Base-by-base conservation (phyloP, 2,329 filamentous ascomycete genomes). In the Beauveria rudraprayagi region DNA sequence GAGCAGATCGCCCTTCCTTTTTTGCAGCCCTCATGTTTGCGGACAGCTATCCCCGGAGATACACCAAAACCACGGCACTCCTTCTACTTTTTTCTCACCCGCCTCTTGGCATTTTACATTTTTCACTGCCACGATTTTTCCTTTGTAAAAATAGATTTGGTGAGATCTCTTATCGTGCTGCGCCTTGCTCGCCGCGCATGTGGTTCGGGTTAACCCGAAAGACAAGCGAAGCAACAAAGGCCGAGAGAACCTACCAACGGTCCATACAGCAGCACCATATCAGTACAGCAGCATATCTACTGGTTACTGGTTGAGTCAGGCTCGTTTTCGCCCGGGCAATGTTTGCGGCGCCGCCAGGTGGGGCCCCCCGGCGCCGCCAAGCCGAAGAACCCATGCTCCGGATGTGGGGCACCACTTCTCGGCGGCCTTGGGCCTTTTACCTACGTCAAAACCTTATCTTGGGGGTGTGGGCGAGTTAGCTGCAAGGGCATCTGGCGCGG, bases 311-410 rank as follows among this genome's bases (percentile, higher is more conserved):
- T 37, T 37, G 11, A 37, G 34, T 14, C 34, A 14, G 34, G 34
- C 34, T 37, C 34, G 34, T 30, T 30, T 54, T 40, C 51, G 51
- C 51, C 30, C n/a, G 22, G 34, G 10, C 10, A 37, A 54, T 37
- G 52, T 41, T 54, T 54, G 40, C 54, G 54, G 54, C 54, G 54
- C 40, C 54, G 54, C 53, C 53, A 37, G 40, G 22, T 28, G 41
- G 40, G 41, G 48, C 50, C 53, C 37, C 41, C 54, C 54, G 54
- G 54, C 54, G 54, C 54, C 54, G 54, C 54, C 54, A 56, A 56
- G 54, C 54, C 54, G 54, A 44, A 56, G 10, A 17, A 43, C n/a
- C 54, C 40, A 34, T 34, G 40, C n/a, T 28, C 17, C 28, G 34
- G 37, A 14, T n/a, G 53, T n/a, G 47, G 47, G 47, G 47, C 22